A percentile compares a stretch with the other conserved stretches of the same genome.
These are phyloP conservation scores for bread wheat (Triticum aestivum) DNA, from an alignment of 176 grass and related monocot genomes.

Conservation along the genomic window DNA sequence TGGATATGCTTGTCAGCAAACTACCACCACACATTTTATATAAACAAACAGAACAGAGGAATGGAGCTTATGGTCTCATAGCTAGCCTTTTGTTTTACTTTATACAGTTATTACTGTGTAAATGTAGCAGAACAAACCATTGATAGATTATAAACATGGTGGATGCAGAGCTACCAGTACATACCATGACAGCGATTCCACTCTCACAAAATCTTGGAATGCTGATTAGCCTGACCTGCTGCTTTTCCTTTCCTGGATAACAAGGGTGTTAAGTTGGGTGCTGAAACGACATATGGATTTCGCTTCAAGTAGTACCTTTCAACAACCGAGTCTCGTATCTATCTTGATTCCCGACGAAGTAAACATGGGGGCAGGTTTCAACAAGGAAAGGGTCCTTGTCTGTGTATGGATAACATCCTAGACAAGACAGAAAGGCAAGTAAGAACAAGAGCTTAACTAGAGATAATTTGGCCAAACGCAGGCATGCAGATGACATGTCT, in stretches of 20 bases:
- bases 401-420: slow-evolving; percentile 96
- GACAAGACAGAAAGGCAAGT: slow-evolving; percentile 13
- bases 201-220: slow-evolving; percentile 87
- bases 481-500: too few species aligned
- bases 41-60: neutral
- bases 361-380: slow-evolving; percentile 91
- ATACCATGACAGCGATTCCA: slow-evolving; percentile 85
- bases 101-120: neutral
- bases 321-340: slow-evolving; percentile 71
- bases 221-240: slow-evolving; percentile 79
- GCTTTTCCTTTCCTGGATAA: slow-evolving; percentile 71
- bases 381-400: slow-evolving; percentile 96
- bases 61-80: too few species aligned
- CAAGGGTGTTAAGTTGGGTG: slow-evolving; percentile 28
- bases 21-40: neutral
- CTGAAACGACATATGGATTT: slow-evolving; percentile 3
- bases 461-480: too few species aligned
- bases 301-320: slow-evolving; percentile 53
- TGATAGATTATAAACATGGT: neutral
- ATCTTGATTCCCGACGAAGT: slow-evolving; percentile 95
- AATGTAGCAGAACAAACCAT: neutral
- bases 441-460: too few species aligned
- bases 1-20: slow-evolving; percentile 12
- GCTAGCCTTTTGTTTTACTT: too few species aligned
- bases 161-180: neutral